These are phyloP conservation scores for Ambrosia hybrid DNA, from an alignment of 140 eudicot species.

Conservation along the genomic window DNA sequence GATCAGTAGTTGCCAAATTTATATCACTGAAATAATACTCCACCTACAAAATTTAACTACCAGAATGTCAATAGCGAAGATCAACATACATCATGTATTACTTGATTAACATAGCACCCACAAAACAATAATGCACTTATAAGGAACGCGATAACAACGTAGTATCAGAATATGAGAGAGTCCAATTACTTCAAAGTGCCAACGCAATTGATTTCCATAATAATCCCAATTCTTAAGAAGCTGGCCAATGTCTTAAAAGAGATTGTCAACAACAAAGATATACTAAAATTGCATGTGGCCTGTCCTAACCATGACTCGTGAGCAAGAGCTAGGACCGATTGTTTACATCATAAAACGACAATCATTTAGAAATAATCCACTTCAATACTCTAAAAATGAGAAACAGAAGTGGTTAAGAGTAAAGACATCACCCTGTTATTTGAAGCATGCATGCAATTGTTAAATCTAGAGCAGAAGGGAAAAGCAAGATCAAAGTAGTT, in stretches of 20 bases:
- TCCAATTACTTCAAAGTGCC: not conserved
- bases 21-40: slow-evolving; percentile 97
- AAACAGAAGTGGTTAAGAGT: no score
- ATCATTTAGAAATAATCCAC: not conserved
- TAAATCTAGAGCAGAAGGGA: no score
- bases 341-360: not conserved
- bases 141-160: not conserved
- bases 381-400: no score
- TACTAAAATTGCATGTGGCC: not conserved
- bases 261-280: not conserved
- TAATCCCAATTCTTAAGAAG: not conserved
- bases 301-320: not conserved
- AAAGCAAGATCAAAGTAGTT: no score
- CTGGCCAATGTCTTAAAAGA: not conserved
- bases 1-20: slow-evolving; percentile 97
- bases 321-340: slow-evolving; percentile 5
- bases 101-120: not conserved
- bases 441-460: no score
- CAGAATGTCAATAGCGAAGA: slow-evolving; percentile 11
- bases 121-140: not conserved
- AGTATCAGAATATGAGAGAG: not conserved
- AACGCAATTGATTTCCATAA: not conserved
- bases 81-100: slow-evolving; percentile 6
- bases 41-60: slow-evolving; percentile 58
- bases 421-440: no score